Evolutionary conservation across 495 filamentous ascomycete species (phyloP), one percentile per base, ranked within the genome.

Genomic region (Penicillium manginii): DNA sequence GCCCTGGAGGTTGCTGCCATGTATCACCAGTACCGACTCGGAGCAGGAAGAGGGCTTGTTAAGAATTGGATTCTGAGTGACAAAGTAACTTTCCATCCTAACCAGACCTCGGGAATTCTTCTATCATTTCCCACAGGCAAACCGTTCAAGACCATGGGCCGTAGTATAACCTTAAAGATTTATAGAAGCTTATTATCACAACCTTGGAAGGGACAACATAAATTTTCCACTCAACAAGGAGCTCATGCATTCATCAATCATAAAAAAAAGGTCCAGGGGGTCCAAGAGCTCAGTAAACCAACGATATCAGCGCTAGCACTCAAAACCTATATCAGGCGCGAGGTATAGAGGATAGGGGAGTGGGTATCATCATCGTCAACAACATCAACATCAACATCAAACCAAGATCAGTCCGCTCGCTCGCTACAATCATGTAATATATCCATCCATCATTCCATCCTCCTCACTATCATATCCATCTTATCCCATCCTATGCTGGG

Each of bases 301-400:
- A 29, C 26, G 18, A 50, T 52, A 46, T 11, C 52, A 54, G 33
- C 31, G 11, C 50, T 42, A 45, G n/a, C 46, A 40, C 10, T 12
- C 12, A 22, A 54, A 46, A 31, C 11, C 0, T 4, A 15, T 12
- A 11, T n/a, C 45, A 9, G 21, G 18, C 40, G 8, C 17, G n/a
- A 17, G 17, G 9, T 26, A 37, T n/a, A 32, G n/a, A 47, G 21
- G 45, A 22, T 31, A 22, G 32, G 29, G 26, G 56, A 46, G 35
- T 55, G 61, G 66, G 66, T 69, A 69, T 69, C 60, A 59, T 63
- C 60, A 63, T 53, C 66, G 57, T 64, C 61, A 58, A 63, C 5
- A 33, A 33, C 31, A 33, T 5, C 31, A 37, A 14, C 35, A 37
- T 15, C 35, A 37, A 37, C 35, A 37, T 4, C 35, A 37, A 29